These are phyloP conservation scores for Alternaria gansuensis DNA, from an alignment of 2,329 filamentous ascomycete genomes.

Conservation along the genomic window DNA sequence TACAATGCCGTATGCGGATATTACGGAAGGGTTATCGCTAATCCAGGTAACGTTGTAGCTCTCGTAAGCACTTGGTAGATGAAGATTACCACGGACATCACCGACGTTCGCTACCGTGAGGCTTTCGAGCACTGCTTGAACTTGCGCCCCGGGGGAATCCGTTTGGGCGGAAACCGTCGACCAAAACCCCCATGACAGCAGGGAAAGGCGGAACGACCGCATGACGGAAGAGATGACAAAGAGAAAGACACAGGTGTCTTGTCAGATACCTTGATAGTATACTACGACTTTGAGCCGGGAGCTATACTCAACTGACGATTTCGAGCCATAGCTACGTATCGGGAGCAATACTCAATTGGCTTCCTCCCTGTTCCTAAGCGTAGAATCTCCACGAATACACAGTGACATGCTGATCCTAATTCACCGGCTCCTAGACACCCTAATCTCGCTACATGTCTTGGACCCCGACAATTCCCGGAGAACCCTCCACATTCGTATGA, in stretches of 20 bases:
- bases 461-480: conserved; percentile 6
- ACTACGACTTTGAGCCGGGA: background rate
- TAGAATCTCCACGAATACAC: conserved; percentile 22
- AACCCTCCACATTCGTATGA: conserved; percentile 1
- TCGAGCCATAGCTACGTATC: background rate
- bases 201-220: conserved; percentile 14
- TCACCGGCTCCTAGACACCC: background rate
- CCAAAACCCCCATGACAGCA: conserved; percentile 18
- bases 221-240: conserved; percentile 14
- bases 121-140: conserved; percentile 25
- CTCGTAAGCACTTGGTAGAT: conserved; percentile 46
- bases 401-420: background rate
- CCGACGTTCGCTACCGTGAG: conserved; percentile 45
- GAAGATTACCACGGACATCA: conserved; percentile 54
- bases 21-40: conserved; percentile 48
- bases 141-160: conserved; percentile 1
- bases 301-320: conserved; percentile 2
- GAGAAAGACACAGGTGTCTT: background rate
- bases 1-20: conserved; percentile 52
- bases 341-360: conserved; percentile 7
- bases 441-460: background rate
- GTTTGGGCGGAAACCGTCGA: conserved; percentile 15
- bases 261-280: conserved; percentile 7
- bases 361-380: background rate
- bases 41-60: conserved; percentile 50